Conservation (phyloP, 805 yeast genomes). For the Candida xiaguanensis region DNA sequence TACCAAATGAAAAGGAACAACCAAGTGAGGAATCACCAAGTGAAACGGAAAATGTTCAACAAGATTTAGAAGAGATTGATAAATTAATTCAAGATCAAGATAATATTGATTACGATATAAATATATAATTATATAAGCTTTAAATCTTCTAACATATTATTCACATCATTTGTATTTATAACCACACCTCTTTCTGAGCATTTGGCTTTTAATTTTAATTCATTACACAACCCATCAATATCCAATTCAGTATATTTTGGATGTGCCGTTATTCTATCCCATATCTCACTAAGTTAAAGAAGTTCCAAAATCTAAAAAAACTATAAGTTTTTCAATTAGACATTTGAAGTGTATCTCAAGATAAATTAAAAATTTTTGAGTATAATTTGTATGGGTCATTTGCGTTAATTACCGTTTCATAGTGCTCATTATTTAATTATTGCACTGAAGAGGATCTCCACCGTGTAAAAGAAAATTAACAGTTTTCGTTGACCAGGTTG, state of each 20-base stretch:
- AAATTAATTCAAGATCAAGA: slow-evolving; percentile 36
- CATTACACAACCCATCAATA: slow-evolving; percentile 88
- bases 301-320: too few relatives aligned
- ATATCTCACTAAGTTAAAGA: too few relatives aligned
- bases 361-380: too few relatives aligned
- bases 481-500: too few relatives aligned
- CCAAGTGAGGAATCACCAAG: background rate
- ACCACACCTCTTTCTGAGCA: slow-evolving; percentile 94
- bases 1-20: background rate
- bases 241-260: slow-evolving; percentile 92
- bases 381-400: too few relatives aligned
- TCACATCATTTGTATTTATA: slow-evolving; percentile 75
- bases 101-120: slow-evolving; percentile 33
- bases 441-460: too few relatives aligned
- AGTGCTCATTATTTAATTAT: too few relatives aligned
- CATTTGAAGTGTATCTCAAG: too few relatives aligned
- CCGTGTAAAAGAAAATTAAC: too few relatives aligned
- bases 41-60: background rate
- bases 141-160: slow-evolving; percentile 41
- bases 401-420: too few relatives aligned
- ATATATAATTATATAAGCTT: too few relatives aligned
- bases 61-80: slow-evolving; percentile 22
- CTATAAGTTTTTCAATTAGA: too few relatives aligned
- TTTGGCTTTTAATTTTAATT: slow-evolving; percentile 87
- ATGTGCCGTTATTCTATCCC: slow-evolving; percentile 95